A percentile compares a stretch with the other conserved stretches of the same genome.
Evolutionary conservation across 2,329 filamentous ascomycete species (phyloP).

Genomic region (Ilyonectria robusta): DNA sequence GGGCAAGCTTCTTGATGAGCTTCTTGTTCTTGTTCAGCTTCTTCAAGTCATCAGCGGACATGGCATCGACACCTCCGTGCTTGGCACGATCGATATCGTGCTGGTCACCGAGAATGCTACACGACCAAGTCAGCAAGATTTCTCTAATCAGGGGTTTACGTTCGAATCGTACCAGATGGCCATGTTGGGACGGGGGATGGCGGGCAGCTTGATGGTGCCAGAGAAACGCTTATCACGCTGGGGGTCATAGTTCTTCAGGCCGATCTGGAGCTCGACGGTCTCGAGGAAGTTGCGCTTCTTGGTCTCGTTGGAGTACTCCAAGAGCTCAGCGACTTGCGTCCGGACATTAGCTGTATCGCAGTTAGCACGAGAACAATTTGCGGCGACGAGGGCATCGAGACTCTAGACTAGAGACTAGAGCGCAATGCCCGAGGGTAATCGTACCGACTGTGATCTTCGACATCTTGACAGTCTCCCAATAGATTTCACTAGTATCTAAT

Average conservation of each 20-base stretch:
- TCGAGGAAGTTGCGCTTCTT: conserved; percentile 99
- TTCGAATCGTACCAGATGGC: conserved; percentile 71
- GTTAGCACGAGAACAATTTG: conserved; percentile 58
- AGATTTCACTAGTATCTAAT: conserved; percentile 77
- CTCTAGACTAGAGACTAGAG: conserved; percentile 1
- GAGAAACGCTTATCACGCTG: conserved; percentile 99
- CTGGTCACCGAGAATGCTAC: conserved; percentile 76
- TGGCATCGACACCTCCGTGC: conserved; percentile 98
- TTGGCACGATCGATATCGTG: conserved; percentile 99
- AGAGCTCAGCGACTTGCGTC: conserved; percentile 91
- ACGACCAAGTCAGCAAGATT: conserved; percentile 30
- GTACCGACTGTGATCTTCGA: conserved; percentile 87
- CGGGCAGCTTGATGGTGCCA: conserved; percentile 95
- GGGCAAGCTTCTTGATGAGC: conserved; percentile 99
- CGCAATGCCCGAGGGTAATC: conserved; percentile 35
- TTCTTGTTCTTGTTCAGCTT: conserved; percentile 99
- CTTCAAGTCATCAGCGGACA: conserved; percentile 99
- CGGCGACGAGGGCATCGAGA: not conserved
- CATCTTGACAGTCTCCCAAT: conserved; percentile 92
- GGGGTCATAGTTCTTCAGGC: conserved; percentile 98
- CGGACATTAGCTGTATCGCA: conserved; percentile 83
- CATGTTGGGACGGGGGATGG: conserved; percentile 93
- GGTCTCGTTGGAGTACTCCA: conserved; percentile 93
- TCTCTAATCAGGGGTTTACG: conserved; percentile 1
- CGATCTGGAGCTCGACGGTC: conserved; percentile 93